Percentiles rank a stretch among this genome's conserved stretches.
Evolutionary conservation across 2,329 filamentous ascomycete species (phyloP).

Genomic region (Xylaria sp.): DNA sequence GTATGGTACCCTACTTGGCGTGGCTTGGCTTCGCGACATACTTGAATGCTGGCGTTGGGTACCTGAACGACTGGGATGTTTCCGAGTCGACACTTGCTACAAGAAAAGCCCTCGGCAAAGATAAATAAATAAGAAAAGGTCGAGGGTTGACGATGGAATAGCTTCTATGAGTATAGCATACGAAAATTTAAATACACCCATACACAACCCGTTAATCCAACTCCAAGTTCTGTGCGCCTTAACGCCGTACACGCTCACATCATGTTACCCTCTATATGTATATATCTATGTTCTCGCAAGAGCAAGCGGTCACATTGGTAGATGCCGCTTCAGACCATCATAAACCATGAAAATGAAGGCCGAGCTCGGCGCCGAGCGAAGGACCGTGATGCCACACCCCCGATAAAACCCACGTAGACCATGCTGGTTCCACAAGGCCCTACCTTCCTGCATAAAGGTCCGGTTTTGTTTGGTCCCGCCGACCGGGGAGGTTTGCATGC

Average conservation of each 20-base stretch:
- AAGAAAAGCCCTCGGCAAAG: conserved; percentile 46
- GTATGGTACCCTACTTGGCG: conserved; percentile 67
- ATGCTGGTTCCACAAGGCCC: conserved; percentile 80
- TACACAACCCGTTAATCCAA: conserved; percentile 10
- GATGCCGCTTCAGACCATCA: conserved; percentile 79
- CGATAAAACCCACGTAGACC: conserved; percentile 89
- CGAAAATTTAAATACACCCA: conserved; percentile 24
- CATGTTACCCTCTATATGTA: conserved; percentile 35
- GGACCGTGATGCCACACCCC: conserved; percentile 92
- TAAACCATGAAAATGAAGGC: conserved; percentile 98
- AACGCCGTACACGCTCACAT: conserved; percentile 35
- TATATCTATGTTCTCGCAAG: conserved; percentile 31
- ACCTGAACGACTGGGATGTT: conserved; percentile 75
- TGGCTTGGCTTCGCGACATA: conserved; percentile 93
- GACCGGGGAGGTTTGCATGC: conserved; percentile 90
- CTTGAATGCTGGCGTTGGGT: conserved; percentile 74
- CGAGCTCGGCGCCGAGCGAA: conserved; percentile 90
- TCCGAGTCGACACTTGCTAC: conserved; percentile 47
- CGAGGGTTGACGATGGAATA: conserved; percentile 1
- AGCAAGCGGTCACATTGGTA: conserved; percentile 58
- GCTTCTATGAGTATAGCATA: conserved; percentile 8
- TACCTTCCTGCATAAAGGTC: conserved; percentile 78
- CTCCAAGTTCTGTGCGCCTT: conserved; percentile 24
- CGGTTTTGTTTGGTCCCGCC: conserved; percentile 63
- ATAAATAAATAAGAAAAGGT: conserved; percentile 37